Percentiles rank a stretch among this genome's conserved stretches.
phyloP scores from a whole-genome alignment of 1,284 basidiomycete species.

The Papiliotrema laurentii region DNA sequence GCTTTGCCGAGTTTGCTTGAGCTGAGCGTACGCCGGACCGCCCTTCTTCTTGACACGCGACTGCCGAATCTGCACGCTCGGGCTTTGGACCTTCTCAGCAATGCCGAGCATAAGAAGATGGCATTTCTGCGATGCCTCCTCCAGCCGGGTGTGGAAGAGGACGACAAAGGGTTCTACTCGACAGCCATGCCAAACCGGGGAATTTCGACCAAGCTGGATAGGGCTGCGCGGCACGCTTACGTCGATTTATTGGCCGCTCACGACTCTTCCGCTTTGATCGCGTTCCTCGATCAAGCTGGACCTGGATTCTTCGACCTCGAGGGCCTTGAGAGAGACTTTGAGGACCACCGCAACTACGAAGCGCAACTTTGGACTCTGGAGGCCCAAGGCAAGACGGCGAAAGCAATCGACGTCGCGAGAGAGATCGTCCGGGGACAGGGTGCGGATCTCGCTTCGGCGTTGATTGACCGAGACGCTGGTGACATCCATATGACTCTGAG shows the following conservation, averaged over 20 bases:
- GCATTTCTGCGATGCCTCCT: conserved; percentile 75
- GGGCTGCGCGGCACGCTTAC: conserved; percentile 58
- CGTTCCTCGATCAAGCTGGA: conserved; percentile 61
- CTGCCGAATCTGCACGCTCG: conserved; percentile 61
- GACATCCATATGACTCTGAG: conserved; percentile 50
- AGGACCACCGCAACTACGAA: conserved; percentile 63
- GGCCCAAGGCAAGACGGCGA: conserved; percentile 58
- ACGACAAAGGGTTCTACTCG: too few relatives aligned
- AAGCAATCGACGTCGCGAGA: conserved; percentile 65
- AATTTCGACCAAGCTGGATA: conserved; percentile 51
- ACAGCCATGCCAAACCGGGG: not conserved
- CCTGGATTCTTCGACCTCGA: conserved; percentile 58
- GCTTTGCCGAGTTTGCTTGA: conserved; percentile 64
- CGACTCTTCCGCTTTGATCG: conserved; percentile 63
- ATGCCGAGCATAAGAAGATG: conserved; percentile 58
- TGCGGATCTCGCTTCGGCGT: conserved; percentile 52
- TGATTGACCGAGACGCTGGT: conserved; percentile 43
- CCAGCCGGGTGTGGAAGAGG: conserved; percentile 54
- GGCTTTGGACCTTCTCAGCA: conserved; percentile 21
- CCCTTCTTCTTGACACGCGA: conserved; percentile 67
- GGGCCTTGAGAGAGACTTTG: conserved; percentile 61
- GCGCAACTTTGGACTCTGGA: conserved; percentile 80
- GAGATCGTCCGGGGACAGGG: conserved; percentile 59
- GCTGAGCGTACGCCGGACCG: conserved; percentile 62
- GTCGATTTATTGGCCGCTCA: conserved; percentile 68